Evolutionary conservation across 2,329 filamentous ascomycete species (phyloP), one percentile per base, ranked within the genome.

Genomic region (Xylaria sp.): DNA sequence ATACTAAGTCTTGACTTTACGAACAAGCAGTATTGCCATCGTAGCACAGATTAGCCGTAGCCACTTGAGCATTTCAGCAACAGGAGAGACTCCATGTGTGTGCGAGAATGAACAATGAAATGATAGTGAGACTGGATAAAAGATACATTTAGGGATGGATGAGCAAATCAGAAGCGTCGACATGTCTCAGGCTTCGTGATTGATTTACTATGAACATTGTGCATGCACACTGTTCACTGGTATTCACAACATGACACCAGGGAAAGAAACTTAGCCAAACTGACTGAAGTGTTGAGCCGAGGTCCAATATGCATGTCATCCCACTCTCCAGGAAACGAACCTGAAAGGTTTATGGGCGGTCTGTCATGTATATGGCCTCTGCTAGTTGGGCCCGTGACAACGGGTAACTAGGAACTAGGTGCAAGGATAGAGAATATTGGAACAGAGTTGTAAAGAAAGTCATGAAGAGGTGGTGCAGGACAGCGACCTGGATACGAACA

Each of bases 351-450:
- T 27, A 47, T 59, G n/a, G 38, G 49, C 38, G 49, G 49, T 53
- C 25, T 17, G 13, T 54, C 62, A 55, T 42, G 6, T 44, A 51
- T 29, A 56, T 31, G 54, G 54, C 61, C 44, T 61, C 50, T 22
- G 25, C 49, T 25, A 61, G 59, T 33, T 38, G 44, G 53, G 13
- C 50, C 29, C 25, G 54, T 62, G 60, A 60, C 54, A 55, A 53
- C 29, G 39, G 55, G 33, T 54, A 50, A 33, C 57, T 33, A 58
- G 61, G 54, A 50, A 33, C 57, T 33, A 58, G 61, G 54, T 55
- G 20, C 33, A 38, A 39, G 55, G 33, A 31, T 47, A 51, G 25
- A 33, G 44, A 13, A 22, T 38, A 36, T 17, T 9, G 25, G 31
- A 33, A 56, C 42, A 47, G 54, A 54, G 31, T 27, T 25, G 49